These are phyloP conservation scores for Ceratobasidium sp. DNA, from an alignment of 1,284 basidiomycete species.

Conservation along the genomic window DNA sequence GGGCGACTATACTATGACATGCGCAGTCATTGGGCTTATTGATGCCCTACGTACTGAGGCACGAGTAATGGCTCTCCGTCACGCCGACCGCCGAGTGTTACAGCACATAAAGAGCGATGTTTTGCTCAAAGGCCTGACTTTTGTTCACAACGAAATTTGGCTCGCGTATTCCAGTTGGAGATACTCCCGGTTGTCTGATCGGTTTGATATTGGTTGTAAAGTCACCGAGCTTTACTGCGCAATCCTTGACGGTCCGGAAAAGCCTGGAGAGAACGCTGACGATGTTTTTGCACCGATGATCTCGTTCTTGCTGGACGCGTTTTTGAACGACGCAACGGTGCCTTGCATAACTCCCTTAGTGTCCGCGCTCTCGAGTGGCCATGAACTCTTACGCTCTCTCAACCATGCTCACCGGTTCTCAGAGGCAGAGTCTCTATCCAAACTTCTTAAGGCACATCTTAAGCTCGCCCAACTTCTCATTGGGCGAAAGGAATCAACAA, in stretches of 20 bases:
- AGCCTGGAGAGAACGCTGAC: slow-evolving; percentile 7
- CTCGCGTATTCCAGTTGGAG: slow-evolving; percentile 85
- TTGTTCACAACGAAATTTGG: slow-evolving; percentile 89
- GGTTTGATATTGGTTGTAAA: slow-evolving; percentile 81
- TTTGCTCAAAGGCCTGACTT: slow-evolving; percentile 77
- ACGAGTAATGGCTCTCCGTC: slow-evolving; percentile 64
- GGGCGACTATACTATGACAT: slow-evolving; percentile 83
- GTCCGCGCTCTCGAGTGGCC: slow-evolving; percentile 72
- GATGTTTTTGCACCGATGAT: slow-evolving; percentile 33
- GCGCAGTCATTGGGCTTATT: slow-evolving; percentile 80
- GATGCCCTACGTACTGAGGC: slow-evolving; percentile 82
- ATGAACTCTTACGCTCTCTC: slow-evolving; percentile 70
- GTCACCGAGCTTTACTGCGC: slow-evolving; percentile 75
- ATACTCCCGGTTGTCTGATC: slow-evolving; percentile 79
- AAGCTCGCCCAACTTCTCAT: slow-evolving; percentile 72
- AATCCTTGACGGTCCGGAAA: slow-evolving; percentile 61
- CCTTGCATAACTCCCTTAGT: slow-evolving; percentile 82
- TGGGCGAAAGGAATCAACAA: slow-evolving; percentile 66
- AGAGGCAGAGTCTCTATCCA: slow-evolving; percentile 77
- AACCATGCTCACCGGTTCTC: slow-evolving; percentile 73
- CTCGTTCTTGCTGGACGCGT: slow-evolving; percentile 70
- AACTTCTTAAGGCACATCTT: slow-evolving; percentile 75
- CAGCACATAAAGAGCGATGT: slow-evolving; percentile 85
- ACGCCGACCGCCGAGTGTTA: slow-evolving; percentile 65
- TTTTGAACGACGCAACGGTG: slow-evolving; percentile 77